Conservation (phyloP, 208 protist species). For the Naegleria fowleri region DNA sequence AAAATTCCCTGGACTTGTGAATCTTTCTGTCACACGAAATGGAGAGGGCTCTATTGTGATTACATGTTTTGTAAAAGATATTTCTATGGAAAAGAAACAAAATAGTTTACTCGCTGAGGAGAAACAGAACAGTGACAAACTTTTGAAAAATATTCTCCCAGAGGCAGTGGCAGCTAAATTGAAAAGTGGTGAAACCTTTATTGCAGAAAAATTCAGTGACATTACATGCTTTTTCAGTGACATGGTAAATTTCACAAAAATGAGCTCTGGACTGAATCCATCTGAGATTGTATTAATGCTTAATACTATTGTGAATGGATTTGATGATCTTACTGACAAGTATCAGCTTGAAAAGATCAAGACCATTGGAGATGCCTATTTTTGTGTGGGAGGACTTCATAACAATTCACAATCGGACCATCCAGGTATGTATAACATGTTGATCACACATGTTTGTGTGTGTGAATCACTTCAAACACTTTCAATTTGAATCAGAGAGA, state of each 20-base stretch:
- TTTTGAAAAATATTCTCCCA: constrained; percentile 35
- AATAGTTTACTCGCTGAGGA: not conserved
- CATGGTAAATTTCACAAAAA: constrained; percentile 27
- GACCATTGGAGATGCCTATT: constrained; percentile 22
- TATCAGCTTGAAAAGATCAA: constrained; percentile 31
- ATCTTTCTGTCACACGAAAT: not conserved
- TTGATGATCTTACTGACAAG: constrained; percentile 11
- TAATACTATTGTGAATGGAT: constrained; percentile 1
- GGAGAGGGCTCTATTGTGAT: not conserved
- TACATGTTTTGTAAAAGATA: not conserved
- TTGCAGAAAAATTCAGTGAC: constrained; percentile 27
- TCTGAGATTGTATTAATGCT: not conserved
- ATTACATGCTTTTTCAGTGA: constrained; percentile 31
- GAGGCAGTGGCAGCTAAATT: not conserved
- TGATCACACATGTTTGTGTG: too few species aligned
- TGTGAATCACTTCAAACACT: too few species aligned
- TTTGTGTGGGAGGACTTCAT: not conserved
- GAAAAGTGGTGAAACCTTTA: constrained; percentile 15
- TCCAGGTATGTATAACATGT: not conserved
- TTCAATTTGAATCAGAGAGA: too few species aligned
- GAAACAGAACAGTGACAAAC: constrained; percentile 23
- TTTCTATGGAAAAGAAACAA: constrained; percentile 10
- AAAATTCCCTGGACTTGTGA: not conserved
- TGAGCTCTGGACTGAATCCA: constrained; percentile 11
- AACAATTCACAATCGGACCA: not conserved